A percentile compares a stretch with the other conserved stretches of the same genome.
Conservation (phyloP, 2,329 filamentous ascomycete genomes). For the Salinomyces thailandicus region DNA sequence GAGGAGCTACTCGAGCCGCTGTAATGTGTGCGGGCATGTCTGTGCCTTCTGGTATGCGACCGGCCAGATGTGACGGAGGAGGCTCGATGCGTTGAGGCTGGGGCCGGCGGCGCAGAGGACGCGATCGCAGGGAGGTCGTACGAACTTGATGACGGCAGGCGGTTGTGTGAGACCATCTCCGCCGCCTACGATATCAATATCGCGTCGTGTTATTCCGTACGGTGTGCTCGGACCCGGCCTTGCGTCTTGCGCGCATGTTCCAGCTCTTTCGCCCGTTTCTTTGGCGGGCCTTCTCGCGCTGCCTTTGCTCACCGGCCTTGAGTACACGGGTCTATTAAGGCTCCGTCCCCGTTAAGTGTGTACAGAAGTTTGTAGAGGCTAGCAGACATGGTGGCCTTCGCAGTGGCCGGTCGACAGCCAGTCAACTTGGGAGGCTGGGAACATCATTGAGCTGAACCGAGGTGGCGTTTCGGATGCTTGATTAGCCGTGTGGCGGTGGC, state of each 20-base stretch:
- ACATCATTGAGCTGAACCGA: background rate
- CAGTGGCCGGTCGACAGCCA: background rate
- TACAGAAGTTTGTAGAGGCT: background rate
- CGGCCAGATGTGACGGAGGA: slow-evolving; percentile 56
- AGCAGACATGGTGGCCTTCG: background rate
- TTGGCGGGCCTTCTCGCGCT: background rate
- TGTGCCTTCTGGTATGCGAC: slow-evolving; percentile 48
- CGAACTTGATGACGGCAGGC: slow-evolving; percentile 6
- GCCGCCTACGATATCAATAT: background rate
- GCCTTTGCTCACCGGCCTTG: background rate
- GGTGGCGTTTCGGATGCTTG: background rate
- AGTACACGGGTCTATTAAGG: background rate
- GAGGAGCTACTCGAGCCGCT: slow-evolving; percentile 51
- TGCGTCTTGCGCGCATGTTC: slow-evolving; percentile 8
- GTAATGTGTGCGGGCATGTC: slow-evolving; percentile 71
- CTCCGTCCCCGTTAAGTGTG: too few species aligned
- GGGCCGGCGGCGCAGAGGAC: slow-evolving; percentile 13
- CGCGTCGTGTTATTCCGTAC: background rate
- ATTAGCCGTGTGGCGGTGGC: slow-evolving; percentile 1
- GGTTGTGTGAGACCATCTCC: slow-evolving; percentile 13
- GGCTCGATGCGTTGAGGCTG: slow-evolving; percentile 33
- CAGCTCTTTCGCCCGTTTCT: slow-evolving; percentile 1
- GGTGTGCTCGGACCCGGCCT: background rate
- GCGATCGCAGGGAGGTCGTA: slow-evolving; percentile 8
- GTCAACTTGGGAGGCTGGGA: background rate